A percentile compares a stretch with the other conserved stretches of the same genome.
phyloP scores from a whole-genome alignment of 495 filamentous ascomycete genomes.

The Elasticomyces elasticus region DNA sequence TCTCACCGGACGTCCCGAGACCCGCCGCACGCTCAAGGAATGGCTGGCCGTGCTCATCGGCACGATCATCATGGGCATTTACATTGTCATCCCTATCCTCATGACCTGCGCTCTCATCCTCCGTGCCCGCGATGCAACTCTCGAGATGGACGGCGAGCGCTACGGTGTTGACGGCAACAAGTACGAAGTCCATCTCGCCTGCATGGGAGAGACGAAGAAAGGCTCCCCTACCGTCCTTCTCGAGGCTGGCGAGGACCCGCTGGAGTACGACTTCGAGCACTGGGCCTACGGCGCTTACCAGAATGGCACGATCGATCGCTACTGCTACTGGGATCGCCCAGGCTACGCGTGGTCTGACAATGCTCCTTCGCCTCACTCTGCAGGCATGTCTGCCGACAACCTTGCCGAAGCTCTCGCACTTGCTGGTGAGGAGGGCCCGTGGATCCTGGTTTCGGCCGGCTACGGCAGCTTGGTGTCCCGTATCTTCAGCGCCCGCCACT shows the following conservation, averaged over 20 bases:
- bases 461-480: slow-evolving; percentile 78
- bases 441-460: slow-evolving; percentile 62
- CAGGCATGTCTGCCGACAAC: slow-evolving; percentile 77
- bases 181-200: slow-evolving; percentile 79
- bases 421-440: slow-evolving; percentile 77
- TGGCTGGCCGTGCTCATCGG: slow-evolving; percentile 77
- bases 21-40: slow-evolving; percentile 65
- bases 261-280: slow-evolving; percentile 64
- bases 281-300: slow-evolving; percentile 56
- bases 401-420: slow-evolving; percentile 73
- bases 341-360: slow-evolving; percentile 87
- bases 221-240: slow-evolving; percentile 61
- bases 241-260: slow-evolving; percentile 68
- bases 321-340: slow-evolving; percentile 93
- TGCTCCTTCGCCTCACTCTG: slow-evolving; percentile 84
- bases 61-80: slow-evolving; percentile 54
- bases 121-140: slow-evolving; percentile 61
- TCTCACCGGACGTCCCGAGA: slow-evolving; percentile 82
- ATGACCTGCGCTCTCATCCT: slow-evolving; percentile 71
- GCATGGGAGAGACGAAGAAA: slow-evolving; percentile 54
- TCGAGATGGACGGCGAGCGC: slow-evolving; percentile 57
- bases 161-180: slow-evolving; percentile 71
- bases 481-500: slow-evolving; percentile 75
- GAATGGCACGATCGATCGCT: slow-evolving; percentile 69
- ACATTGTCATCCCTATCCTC: slow-evolving; percentile 56